Base-by-base conservation (phyloP, 2,329 filamentous ascomycete species). In the Aspergillus vadensis region DNA sequence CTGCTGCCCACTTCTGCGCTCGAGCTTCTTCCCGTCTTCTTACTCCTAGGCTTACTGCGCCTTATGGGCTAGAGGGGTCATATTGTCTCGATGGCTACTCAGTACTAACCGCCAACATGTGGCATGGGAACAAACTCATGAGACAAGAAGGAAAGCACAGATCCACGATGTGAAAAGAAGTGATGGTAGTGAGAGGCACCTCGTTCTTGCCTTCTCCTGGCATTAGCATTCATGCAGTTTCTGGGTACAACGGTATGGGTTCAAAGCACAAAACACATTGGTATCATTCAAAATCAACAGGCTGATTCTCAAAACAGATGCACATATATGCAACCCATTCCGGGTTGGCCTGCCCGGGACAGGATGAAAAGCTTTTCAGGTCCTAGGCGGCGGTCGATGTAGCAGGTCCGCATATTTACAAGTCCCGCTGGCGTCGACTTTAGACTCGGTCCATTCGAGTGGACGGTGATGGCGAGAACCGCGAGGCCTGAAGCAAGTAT, bases 231-330 rank as follows among this genome's bases (percentile, higher is more conserved):
- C 44, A n/a, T 50, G 47, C n/a, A 12, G 25, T 21, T 50, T 17
- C 23, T 27, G 7, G 8, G n/a, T 30, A 50, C 44, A 49, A 25
- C 5, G 8, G 15, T 49, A 49, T 30, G 44, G 23, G 14, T 25
- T 25, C 10, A 49, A 49, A 17, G 5, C 15, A 50, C 41, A 50
- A 25, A 49, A 50, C 47, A 50, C n/a, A 30, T 50, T 50, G 47
- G 47, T 50, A 50, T 50, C 47, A 50, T 27, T 50, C 10, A 50
- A 17, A 50, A 50, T 23, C 47, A 30, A 32, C 47, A 50, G 25
- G 47, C 47, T 50, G 47, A 50, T 30, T 50, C 47, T 50, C 47
- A 50, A 49, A n/a, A 27, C 47, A 50, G 47, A 50, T 49, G 47
- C 47, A 30, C 47, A 30, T 49, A 27, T 32, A 30, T 30, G 25